Base-by-base conservation (phyloP, 2,329 filamentous ascomycete species). In the Pseudogymnoascus sp. region DNA sequence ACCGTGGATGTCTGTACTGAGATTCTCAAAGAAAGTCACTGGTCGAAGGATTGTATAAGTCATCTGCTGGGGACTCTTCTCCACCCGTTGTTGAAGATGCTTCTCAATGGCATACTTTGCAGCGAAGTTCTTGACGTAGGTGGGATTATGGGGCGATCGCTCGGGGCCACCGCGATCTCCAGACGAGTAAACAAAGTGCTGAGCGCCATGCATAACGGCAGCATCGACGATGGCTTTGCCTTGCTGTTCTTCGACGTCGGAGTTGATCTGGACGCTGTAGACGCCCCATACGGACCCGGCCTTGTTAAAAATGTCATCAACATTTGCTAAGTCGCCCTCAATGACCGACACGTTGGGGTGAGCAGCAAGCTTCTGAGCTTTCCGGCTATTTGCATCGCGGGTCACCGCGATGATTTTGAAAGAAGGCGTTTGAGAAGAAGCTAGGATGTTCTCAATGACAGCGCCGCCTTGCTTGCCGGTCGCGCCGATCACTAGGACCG, bases 61-160 rank as follows among this genome's bases (percentile, higher is more conserved):
- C 80, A 83, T 82, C 0, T 68, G 71, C 24, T 53, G 46, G 7
- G 46, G 24, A 0, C 74, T 74, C 1, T 73, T 72, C 14, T 73
- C 73, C 7, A 75, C 69, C 26, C 75, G 73, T 19, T 79, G 74
- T 19, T 81, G 74, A 14, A 88, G 77, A 66, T 88, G 78, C 60
- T 82, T 74, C 72, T 89, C 86, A 67, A 88, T 84, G 35, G 80
- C 71, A 68, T 84, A 79, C 72, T 89, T 88, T 72, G 73, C 76
- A 63, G 78, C 77, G 71, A 88, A 89, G 70, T 88, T 84, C 0
- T 84, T 83, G 38, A 88, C 76, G 1, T 77, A 65, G 2, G 85
- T 87, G 0, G 82, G 77, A 66, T 79, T 79, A 11, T 78, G 76
- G 59, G 78, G 74, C 59, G 78, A 80, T 38, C 77, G 78, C 2